Percentiles rank a stretch among this genome's conserved stretches.
Conservation (phyloP, 805 yeast genomes). For the Starmerella kuoi region DNA sequence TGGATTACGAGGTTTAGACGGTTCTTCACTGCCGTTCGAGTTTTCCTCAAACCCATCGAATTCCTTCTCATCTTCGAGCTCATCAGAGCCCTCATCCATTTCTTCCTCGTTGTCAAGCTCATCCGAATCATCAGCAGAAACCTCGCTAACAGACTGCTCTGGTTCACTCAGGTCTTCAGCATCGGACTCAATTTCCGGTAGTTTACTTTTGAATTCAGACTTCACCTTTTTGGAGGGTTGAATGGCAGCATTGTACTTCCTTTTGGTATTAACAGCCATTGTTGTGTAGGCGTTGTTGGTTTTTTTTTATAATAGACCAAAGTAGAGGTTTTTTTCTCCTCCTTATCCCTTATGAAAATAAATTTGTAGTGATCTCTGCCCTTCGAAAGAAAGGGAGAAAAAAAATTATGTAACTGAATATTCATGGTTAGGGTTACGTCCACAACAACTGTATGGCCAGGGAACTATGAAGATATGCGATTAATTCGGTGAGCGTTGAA, state of each 20-base stretch:
- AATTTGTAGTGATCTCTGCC: too few relatives aligned
- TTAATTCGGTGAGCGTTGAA: too few relatives aligned
- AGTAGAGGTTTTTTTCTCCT: background rate
- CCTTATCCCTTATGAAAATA: too few relatives aligned
- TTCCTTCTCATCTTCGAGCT: background rate
- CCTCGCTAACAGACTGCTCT: background rate
- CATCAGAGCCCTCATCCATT: background rate
- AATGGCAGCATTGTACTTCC: slow-evolving; percentile 1
- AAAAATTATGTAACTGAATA: too few relatives aligned
- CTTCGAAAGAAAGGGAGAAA: too few relatives aligned
- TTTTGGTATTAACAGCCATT: slow-evolving; percentile 8
- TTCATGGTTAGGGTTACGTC: too few relatives aligned
- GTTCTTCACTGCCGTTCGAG: slow-evolving; percentile 9
- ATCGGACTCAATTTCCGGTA: background rate
- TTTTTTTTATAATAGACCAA: background rate
- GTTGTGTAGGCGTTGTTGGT: too few relatives aligned
- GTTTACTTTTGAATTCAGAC: slow-evolving; percentile 2
- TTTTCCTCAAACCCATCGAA: background rate
- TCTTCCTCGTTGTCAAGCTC: slow-evolving; percentile 5
- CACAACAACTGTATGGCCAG: too few relatives aligned
- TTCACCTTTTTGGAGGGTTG: slow-evolving; percentile 23
- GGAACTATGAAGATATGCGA: too few relatives aligned
- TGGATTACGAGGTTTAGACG: slow-evolving; percentile 15
- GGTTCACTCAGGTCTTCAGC: background rate
- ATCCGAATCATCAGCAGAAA: slow-evolving; percentile 21